Base-by-base conservation (phyloP, 75 land plant species). In the Pinus tabuliformis region DNA sequence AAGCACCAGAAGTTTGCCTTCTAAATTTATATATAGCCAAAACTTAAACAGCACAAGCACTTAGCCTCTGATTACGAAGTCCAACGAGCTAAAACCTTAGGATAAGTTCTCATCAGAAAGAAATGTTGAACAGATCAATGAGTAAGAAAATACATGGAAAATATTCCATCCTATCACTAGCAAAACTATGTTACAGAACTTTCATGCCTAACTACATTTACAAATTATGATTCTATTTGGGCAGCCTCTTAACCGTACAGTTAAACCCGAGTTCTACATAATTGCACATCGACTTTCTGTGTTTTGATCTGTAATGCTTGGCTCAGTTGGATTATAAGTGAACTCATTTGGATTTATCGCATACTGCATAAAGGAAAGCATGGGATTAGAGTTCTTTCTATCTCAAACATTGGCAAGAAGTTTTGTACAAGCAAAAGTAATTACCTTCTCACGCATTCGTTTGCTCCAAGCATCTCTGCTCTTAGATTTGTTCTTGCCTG, bases 381-480 rank as follows among this genome's bases (percentile, higher is more conserved):
- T 26, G 26, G 26, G 26, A 26, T 26, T 26, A 26, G 26, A 26
- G 26, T 26, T 26, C 26, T 26, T 26, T 26, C 26, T 26, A 26
- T 26, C 26, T 26, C 26, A 26, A 26, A 26, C 26, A 26, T 26
- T 26, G 26, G 26, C 26, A 26, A 26, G 26, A 0, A 26, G 26
- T 26, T 26, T 0, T 26, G 26, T 26, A 26, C 26, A 26, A 26
- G 26, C 26, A 26, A 26, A 0, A 26, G 26, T 26, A 26, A 26
- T 26, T 26, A 26, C 26, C 26, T 90, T 90, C 61, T 90, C 85
- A 21, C 85, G 77, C 87, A 90, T 85, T 49, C 87, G 79, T 56
- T 83, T 81, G 72, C 93, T 91, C 93, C 93, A 91, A 21, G 83
- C 78, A 77, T 89, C 78, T 66, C 36, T 20, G 37, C 88, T 84